Percentiles rank a stretch among this genome's conserved stretches.
phyloP scores from a whole-genome alignment of 495 filamentous ascomycete species.

The Lasiosphaeris hirsuta region DNA sequence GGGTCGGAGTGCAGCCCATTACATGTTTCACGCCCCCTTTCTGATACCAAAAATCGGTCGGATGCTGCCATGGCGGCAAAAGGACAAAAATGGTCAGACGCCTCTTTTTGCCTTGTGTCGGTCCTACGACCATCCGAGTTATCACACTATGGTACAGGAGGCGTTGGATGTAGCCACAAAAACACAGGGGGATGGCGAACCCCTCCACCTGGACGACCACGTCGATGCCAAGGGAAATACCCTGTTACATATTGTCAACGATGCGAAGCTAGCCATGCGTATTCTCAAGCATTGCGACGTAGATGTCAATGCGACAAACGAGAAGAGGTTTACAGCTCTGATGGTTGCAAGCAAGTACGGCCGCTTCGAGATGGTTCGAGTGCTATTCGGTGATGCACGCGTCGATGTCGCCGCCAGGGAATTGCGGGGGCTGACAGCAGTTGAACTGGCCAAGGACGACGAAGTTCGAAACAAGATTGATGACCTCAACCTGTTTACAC shows the following conservation, averaged over 20 bases:
- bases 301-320: constrained; percentile 93
- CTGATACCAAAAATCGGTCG: constrained; percentile 71
- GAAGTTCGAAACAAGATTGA: constrained; percentile 96
- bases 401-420: constrained; percentile 86
- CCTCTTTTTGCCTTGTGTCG: constrained; percentile 91
- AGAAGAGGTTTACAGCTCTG: constrained; percentile 89
- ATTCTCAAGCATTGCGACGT: constrained; percentile 82
- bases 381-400: constrained; percentile 79
- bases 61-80: constrained; percentile 81
- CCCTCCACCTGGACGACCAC: constrained; percentile 88
- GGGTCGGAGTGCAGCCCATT: constrained; percentile 88
- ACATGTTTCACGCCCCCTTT: constrained; percentile 87
- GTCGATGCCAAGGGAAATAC: constrained; percentile 92
- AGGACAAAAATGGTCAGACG: constrained; percentile 94
- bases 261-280: constrained; percentile 68
- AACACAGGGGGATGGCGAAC: constrained; percentile 71
- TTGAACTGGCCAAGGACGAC: constrained; percentile 97
- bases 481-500: constrained; percentile 81
- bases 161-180: constrained; percentile 71
- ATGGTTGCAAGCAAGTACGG: constrained; percentile 99
- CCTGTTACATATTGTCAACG: constrained; percentile 86
- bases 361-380: constrained; percentile 85
- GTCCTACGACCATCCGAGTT: constrained; percentile 90
- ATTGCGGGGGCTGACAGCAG: constrained; percentile 83
- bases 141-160: constrained; percentile 76